These are phyloP conservation scores for Periconia sp. DNA, from an alignment of 2,329 filamentous ascomycete species.

Conservation along the genomic window DNA sequence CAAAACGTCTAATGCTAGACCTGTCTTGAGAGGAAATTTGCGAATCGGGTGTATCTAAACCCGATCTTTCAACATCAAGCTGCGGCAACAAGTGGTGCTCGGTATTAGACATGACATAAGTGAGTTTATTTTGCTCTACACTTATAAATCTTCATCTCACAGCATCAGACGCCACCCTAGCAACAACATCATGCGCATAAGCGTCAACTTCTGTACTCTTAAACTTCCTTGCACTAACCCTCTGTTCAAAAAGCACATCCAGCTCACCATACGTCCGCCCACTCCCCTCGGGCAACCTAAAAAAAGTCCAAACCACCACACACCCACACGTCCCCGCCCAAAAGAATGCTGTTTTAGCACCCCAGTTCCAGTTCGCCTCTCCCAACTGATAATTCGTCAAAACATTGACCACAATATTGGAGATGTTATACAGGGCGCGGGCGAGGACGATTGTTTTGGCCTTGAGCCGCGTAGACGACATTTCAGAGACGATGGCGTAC, in stretches of 20 bases:
- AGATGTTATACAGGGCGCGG: slow-evolving; percentile 72
- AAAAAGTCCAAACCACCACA: slow-evolving; percentile 77
- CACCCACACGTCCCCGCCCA: slow-evolving; percentile 77
- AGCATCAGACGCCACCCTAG: too few species aligned
- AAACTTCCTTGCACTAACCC: slow-evolving; percentile 9
- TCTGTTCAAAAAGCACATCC: slow-evolving; percentile 73
- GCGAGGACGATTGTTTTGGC: slow-evolving; percentile 87
- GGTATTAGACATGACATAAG: too few species aligned
- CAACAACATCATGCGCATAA: too few species aligned
- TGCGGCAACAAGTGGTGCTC: too few species aligned
- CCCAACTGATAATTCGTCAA: slow-evolving; percentile 57
- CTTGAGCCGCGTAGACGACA: slow-evolving; percentile 76
- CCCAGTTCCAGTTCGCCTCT: slow-evolving; percentile 74
- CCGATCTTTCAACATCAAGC: too few species aligned
- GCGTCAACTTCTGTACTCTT: background rate
- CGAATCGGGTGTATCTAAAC: too few species aligned
- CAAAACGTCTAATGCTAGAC: too few species aligned
- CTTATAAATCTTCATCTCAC: too few species aligned
- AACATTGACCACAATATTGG: slow-evolving; percentile 77
- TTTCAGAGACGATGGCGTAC: slow-evolving; percentile 82
- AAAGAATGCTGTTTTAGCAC: slow-evolving; percentile 82
- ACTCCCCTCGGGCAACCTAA: slow-evolving; percentile 75
- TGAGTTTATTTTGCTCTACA: too few species aligned
- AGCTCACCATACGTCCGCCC: slow-evolving; percentile 82
- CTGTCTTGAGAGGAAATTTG: too few species aligned